These are phyloP conservation scores for Malus sieversii DNA, from an alignment of 306 rosid species.

Conservation along the genomic window DNA sequence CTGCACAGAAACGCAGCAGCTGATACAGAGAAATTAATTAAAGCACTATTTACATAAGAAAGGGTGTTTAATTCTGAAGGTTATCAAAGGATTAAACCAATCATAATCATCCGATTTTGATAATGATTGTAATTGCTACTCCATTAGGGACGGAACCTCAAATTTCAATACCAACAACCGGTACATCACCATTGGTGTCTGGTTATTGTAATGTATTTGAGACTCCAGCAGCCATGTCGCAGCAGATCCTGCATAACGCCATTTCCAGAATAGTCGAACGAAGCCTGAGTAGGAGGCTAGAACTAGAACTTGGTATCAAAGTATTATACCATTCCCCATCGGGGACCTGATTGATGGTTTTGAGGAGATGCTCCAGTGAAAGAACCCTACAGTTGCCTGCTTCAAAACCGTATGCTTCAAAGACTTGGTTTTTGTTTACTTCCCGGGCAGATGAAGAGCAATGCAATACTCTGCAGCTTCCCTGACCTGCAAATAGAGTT, in stretches of 20 bases:
- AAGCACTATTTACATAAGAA: background rate
- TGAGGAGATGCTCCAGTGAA: background rate
- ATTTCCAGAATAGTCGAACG: background rate
- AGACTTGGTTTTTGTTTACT: background rate
- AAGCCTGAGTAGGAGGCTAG: background rate
- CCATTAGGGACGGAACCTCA: background rate
- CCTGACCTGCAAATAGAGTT: constrained; percentile 28
- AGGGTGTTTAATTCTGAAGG: background rate
- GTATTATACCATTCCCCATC: background rate
- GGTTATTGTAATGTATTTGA: background rate
- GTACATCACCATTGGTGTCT: background rate
- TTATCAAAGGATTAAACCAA: background rate
- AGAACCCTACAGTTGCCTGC: background rate
- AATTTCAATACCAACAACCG: background rate
- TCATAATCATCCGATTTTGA: background rate
- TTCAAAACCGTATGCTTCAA: background rate
- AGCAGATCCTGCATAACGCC: background rate
- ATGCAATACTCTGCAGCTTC: constrained; percentile 7
- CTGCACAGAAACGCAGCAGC: background rate
- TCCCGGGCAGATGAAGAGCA: background rate
- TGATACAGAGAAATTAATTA: background rate
- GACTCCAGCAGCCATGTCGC: background rate
- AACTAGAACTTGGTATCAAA: background rate
- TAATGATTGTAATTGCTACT: background rate
- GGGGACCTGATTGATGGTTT: background rate